phyloP scores from a whole-genome alignment of 352 stramenopile species.

The Thraustochytrium sp. region DNA sequence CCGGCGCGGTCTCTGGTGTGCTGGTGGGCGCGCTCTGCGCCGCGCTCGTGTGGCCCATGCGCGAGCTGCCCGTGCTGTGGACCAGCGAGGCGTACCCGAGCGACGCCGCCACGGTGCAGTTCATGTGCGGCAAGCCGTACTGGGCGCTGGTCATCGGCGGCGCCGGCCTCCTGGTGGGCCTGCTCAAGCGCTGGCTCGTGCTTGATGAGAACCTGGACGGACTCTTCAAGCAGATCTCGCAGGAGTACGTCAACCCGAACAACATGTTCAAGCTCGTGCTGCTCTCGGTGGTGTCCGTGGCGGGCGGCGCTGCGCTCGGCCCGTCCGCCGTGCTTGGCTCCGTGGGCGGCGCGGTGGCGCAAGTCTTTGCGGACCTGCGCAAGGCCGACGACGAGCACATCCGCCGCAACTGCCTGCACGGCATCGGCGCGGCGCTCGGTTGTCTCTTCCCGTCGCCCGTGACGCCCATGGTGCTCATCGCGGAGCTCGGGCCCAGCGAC shows the following conservation, averaged over 20 bases:
- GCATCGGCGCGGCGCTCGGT: not conserved
- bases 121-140: not conserved
- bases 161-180: not conserved
- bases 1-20: not conserved
- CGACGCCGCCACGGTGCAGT: not conserved
- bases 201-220: not conserved
- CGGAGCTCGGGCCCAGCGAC: not conserved
- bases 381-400: not conserved
- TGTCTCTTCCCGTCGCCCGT: conserved; percentile 12
- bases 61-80: conserved; percentile 1
- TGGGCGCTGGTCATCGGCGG: not conserved
- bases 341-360: not conserved
- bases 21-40: not conserved
- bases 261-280: conserved; percentile 12
- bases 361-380: not conserved
- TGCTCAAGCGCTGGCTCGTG: not conserved
- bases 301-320: not conserved
- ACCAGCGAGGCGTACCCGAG: not conserved
- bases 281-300: not conserved
- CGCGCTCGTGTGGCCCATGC: conserved; percentile 6
- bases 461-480: conserved; percentile 12
- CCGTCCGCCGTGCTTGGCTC: not conserved
- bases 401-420: not conserved
- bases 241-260: not conserved
- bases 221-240: conserved; percentile 23